phyloP scores from a whole-genome alignment of 2,329 filamentous ascomycete species.

The Aspergillus udagawae region DNA sequence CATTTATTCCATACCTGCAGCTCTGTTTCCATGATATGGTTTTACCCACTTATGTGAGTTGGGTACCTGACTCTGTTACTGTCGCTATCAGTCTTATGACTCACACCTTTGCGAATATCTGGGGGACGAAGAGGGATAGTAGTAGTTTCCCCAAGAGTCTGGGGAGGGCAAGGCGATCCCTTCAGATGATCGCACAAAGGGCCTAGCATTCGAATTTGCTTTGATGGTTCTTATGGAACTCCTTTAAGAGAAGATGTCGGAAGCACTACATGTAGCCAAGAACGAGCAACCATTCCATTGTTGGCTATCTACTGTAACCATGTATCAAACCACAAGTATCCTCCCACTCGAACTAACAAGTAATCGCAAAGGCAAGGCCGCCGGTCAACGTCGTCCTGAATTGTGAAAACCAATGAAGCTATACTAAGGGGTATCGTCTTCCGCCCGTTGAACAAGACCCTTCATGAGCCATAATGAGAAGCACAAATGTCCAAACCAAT shows the following conservation, averaged over 20 bases:
- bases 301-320: neutral
- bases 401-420: neutral
- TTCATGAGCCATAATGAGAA: neutral
- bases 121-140: neutral
- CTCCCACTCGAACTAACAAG: neutral
- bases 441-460: neutral
- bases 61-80: neutral
- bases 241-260: neutral
- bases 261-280: neutral
- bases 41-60: neutral
- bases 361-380: neutral
- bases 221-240: too few relatives aligned
- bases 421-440: neutral
- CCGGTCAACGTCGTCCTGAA: neutral
- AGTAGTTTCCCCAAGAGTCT: neutral
- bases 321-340: neutral
- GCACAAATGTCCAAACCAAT: neutral
- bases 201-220: too few relatives aligned
- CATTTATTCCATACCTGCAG: neutral
- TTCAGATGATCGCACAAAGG: neutral
- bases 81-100: neutral
- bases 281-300: neutral
- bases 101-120: neutral
- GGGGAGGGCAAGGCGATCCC: neutral
- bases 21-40: neutral